Base-by-base conservation (phyloP, 2,329 filamentous ascomycete genomes). In the Exophiala aquamarina region DNA sequence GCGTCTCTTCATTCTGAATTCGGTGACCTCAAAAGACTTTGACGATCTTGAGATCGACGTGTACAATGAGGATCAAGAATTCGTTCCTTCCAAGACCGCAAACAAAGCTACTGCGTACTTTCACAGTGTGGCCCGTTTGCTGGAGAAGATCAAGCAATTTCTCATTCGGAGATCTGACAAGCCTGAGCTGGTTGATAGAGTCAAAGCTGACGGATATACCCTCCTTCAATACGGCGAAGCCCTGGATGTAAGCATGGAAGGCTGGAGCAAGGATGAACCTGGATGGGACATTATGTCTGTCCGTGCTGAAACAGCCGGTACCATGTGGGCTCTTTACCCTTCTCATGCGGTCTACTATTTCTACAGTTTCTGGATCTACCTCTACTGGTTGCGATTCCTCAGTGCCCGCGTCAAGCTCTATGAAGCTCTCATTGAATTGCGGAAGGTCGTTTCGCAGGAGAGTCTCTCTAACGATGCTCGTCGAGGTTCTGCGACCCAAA, bases 321-420 rank as follows among this genome's bases (percentile, higher is more conserved):
- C 54, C 5, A 55, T 55, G 47, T 58, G 56, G 56, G 47, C 56
- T 10, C 42, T 57, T 11, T 58, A 58, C 37, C 56, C 56, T 15
- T 47, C 45, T 11, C 56, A 56, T 34, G 56, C 56, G 1, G 37
- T 40, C 18, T 50, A 49, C 32, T 44, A 53, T 23, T 57, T 58
- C 37, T 55, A 50, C 47, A 55, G 51, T 20, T 52, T 54, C 28
- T 58, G 56, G 56, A 52, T 58, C 15, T 58, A 46, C 29, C 42
- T 57, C 9, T 58, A 58, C 35, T 56, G 54, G 54, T 33, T 58
- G 11, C 38, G 56, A 18, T 58, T 49, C 38, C 54, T 57, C 15
- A 43, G 50, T n/a, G 56, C 54, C n/a, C 51, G 56, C n/a, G 41
- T 55, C 29, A 58, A 58, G 45, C 52, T 58, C 11, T 58, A 58